A percentile compares a stretch with the other conserved stretches of the same genome.
These are phyloP conservation scores for Ambrosia trifida DNA, from an alignment of 129 eudicot genomes.

Conservation along the genomic window DNA sequence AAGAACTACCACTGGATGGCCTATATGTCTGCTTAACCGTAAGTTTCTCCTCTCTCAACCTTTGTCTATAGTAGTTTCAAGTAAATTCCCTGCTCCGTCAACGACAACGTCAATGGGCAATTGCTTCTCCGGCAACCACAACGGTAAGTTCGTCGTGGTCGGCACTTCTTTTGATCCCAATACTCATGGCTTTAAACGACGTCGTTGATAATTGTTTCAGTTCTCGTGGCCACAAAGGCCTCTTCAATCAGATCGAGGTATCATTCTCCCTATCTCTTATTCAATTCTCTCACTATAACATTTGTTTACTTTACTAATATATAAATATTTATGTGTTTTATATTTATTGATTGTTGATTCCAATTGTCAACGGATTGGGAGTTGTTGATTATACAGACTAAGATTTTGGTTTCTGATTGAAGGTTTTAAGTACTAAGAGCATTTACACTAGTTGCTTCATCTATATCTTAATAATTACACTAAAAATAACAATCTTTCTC, in stretches of 20 bases:
- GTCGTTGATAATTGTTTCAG: conserved; percentile 69
- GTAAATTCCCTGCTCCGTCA: conserved; percentile 14
- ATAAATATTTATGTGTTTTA: background rate
- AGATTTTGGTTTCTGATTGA: too few relatives aligned
- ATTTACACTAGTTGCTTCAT: too few relatives aligned
- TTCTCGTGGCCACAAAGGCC: conserved; percentile 65
- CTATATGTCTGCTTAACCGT: too few relatives aligned
- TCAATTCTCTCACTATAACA: conserved; percentile 20
- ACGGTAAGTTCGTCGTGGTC: conserved; percentile 64
- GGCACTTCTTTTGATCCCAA: conserved; percentile 45
- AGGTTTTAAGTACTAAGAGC: too few relatives aligned
- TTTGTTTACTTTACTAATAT: background rate
- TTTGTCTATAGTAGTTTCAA: too few relatives aligned
- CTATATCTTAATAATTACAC: too few relatives aligned
- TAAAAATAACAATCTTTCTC: too few relatives aligned
- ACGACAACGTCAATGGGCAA: conserved; percentile 53
- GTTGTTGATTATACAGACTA: too few relatives aligned
- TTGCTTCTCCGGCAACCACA: conserved; percentile 74
- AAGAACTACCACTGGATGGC: too few relatives aligned
- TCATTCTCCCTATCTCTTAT: too few relatives aligned
- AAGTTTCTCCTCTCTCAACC: too few relatives aligned
- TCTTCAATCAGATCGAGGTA: conserved; percentile 88
- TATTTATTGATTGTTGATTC: conserved; percentile 13
- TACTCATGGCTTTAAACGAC: conserved; percentile 50
- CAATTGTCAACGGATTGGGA: background rate